Evolutionary conservation across 352 stramenopile genomes (phyloP).

Genomic region (Phytophthora hybrid): DNA sequence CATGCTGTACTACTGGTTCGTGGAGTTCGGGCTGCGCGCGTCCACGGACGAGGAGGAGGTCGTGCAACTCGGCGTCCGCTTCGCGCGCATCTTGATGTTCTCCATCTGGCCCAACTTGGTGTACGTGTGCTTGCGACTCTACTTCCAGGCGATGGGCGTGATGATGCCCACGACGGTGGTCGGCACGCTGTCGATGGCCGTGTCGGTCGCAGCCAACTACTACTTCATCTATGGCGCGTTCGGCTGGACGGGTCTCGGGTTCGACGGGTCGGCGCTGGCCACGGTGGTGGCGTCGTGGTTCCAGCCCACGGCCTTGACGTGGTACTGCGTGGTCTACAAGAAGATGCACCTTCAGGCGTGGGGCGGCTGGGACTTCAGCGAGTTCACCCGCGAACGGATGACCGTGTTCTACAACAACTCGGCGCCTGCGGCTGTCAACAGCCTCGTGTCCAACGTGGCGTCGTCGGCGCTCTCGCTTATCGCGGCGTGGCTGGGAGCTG

Average conservation of each 20-base stretch:
- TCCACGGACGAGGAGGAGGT: slow-evolving; percentile 34
- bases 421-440: slow-evolving; percentile 37
- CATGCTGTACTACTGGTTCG: slow-evolving; percentile 45
- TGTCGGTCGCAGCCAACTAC: slow-evolving; percentile 37
- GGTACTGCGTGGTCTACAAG: slow-evolving; percentile 43
- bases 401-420: slow-evolving; percentile 42
- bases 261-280: slow-evolving; percentile 33
- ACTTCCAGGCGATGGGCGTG: slow-evolving; percentile 43
- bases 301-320: slow-evolving; percentile 27
- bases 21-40: slow-evolving; percentile 30
- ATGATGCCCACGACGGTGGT: slow-evolving; percentile 45
- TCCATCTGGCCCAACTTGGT: slow-evolving; percentile 42
- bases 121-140: slow-evolving; percentile 36
- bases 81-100: slow-evolving; percentile 39
- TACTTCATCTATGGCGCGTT: slow-evolving; percentile 38
- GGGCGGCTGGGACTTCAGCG: slow-evolving; percentile 33
- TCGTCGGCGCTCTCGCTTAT: slow-evolving; percentile 37
- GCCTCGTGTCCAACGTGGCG: slow-evolving; percentile 33
- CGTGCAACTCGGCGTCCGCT: slow-evolving; percentile 34
- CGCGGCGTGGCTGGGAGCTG: slow-evolving; percentile 26
- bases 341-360: slow-evolving; percentile 38
- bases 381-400: slow-evolving; percentile 39
- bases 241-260: slow-evolving; percentile 30
- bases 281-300: slow-evolving; percentile 39
- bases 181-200: slow-evolving; percentile 32